Percentiles rank a stretch among this genome's conserved stretches.
These are phyloP conservation scores for Thymus mandschuricus DNA, from an alignment of 257 asterid genomes.

Conservation along the genomic window DNA sequence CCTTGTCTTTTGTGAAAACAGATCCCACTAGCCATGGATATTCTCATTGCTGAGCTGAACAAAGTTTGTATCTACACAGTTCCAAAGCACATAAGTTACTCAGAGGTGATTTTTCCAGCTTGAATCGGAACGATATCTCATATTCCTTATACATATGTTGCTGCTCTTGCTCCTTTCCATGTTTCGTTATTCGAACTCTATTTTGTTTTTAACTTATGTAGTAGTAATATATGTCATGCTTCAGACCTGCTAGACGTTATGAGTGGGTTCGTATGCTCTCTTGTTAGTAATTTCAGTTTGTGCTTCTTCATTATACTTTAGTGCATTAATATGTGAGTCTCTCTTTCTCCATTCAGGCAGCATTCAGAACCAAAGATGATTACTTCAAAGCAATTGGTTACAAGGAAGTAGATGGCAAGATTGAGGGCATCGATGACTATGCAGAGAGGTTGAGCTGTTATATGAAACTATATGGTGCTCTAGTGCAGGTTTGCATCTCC, in stretches of 20 bases:
- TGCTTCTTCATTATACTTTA: not conserved
- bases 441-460: slow-evolving; percentile 56
- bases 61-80: slow-evolving; percentile 83
- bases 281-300: not conserved
- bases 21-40: slow-evolving; percentile 80
- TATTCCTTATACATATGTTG: not conserved
- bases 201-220: not conserved
- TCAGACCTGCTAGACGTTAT: slow-evolving; percentile 1
- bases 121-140: not conserved
- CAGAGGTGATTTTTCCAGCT: slow-evolving; percentile 54
- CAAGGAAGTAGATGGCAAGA: slow-evolving; percentile 59
- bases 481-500: slow-evolving; percentile 76
- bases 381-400: slow-evolving; percentile 75
- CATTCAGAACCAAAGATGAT: slow-evolving; percentile 56
- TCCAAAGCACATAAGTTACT: slow-evolving; percentile 75
- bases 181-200: slow-evolving; percentile 19
- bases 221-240: not conserved
- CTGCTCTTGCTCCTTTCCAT: not conserved
- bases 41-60: slow-evolving; percentile 80
- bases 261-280: not conserved
- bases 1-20: slow-evolving; percentile 36
- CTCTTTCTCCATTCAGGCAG: slow-evolving; percentile 48
- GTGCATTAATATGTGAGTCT: slow-evolving; percentile 15
- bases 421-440: slow-evolving; percentile 60
- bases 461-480: slow-evolving; percentile 87